phyloP scores from a whole-genome alignment of 2,329 filamentous ascomycete species.

The Cladophialophora immunda region DNA sequence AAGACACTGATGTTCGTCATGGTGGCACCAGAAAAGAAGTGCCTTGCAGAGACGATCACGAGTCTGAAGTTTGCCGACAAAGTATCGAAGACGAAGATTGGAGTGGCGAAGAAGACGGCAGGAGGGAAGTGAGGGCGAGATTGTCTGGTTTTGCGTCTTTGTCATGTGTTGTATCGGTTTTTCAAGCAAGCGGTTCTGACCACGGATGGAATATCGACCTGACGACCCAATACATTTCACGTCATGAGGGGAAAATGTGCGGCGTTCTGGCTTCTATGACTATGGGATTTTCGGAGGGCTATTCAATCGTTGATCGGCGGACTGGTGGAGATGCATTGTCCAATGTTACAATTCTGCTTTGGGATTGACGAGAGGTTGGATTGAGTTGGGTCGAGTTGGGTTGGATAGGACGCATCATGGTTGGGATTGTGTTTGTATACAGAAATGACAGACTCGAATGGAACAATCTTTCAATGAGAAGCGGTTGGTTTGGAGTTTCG shows the following conservation, averaged over 20 bases:
- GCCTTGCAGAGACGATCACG: conserved; percentile 90
- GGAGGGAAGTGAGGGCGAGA: conserved; percentile 14
- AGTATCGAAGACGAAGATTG: conserved; percentile 57
- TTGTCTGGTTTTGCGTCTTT: neutral
- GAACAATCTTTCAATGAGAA: neutral
- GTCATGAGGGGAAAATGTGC: conserved; percentile 5
- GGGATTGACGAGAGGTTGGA: neutral
- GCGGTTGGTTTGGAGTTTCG: neutral
- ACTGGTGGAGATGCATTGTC: neutral
- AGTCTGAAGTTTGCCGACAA: conserved; percentile 96
- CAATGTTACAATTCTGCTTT: neutral
- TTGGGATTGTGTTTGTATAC: conserved; percentile 4
- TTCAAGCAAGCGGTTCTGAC: conserved; percentile 1
- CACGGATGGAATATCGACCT: conserved; percentile 8
- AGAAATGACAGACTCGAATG: conserved; percentile 5
- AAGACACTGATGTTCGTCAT: conserved; percentile 99
- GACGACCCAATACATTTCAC: conserved; percentile 2
- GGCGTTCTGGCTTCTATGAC: conserved; percentile 4
- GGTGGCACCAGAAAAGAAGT: conserved; percentile 89
- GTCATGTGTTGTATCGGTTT: conserved; percentile 12
- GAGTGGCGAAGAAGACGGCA: conserved; percentile 37
- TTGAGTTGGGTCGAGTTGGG: neutral
- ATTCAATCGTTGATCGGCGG: neutral
- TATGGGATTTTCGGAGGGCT: neutral
- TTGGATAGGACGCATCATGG: neutral